phyloP scores from a whole-genome alignment of 306 rosid genomes.

The Vigna mungo region DNA sequence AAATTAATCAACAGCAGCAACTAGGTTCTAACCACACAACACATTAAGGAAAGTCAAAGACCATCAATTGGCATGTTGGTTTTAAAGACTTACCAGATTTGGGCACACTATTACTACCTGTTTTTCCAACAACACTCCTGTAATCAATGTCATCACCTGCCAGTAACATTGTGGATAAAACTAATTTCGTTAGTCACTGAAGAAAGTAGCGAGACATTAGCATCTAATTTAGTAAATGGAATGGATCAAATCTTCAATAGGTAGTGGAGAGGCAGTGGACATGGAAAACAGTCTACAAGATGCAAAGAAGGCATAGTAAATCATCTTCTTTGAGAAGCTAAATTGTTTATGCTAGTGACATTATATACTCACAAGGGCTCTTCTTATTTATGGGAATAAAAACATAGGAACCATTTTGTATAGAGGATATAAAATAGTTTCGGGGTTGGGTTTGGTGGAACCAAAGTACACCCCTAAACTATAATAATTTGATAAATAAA shows the following conservation, averaged over 20 bases:
- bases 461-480: background rate
- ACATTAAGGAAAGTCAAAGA: constrained; percentile 39
- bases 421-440: constrained; percentile 19
- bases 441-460: background rate
- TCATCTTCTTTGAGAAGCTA: constrained; percentile 8
- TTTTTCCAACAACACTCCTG: constrained; percentile 88
- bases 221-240: constrained; percentile 12
- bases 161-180: constrained; percentile 49
- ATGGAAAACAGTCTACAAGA: background rate
- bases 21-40: constrained; percentile 25
- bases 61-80: constrained; percentile 20
- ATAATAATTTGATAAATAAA: constrained; percentile 17
- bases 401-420: background rate
- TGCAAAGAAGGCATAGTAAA: constrained; percentile 3
- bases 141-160: constrained; percentile 73
- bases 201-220: constrained; percentile 26
- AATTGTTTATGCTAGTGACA: constrained; percentile 8
- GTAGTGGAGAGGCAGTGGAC: background rate
- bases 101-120: constrained; percentile 81
- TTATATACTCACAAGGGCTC: background rate
- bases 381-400: background rate
- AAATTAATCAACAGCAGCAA: constrained; percentile 30
- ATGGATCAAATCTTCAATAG: background rate
- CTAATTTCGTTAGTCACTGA: background rate
- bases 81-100: constrained; percentile 67